Base-by-base conservation (phyloP, 177 flowering plant species). In the Vitis hybrid region DNA sequence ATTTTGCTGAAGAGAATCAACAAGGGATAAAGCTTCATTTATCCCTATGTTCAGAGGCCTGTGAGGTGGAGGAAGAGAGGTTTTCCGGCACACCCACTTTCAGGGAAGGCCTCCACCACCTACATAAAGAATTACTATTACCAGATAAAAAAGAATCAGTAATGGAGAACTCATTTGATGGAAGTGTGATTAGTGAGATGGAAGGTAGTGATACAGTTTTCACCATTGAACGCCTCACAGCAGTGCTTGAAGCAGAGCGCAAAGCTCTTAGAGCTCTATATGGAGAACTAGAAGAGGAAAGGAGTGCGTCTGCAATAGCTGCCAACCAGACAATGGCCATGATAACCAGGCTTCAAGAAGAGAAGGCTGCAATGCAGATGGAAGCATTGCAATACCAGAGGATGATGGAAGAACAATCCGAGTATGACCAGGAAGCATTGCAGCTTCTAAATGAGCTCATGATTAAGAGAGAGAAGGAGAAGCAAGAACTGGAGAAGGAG, bases 391-490 rank as follows among this genome's bases (percentile, higher is more conserved):
- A 93, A 63, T 91, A 93, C 76, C 97, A 90, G 77, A 79, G 98
- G 68, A 91, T 93, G 97, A 91, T 89, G 93, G 98, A 93, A 68
- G 97, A 91, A 75, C 97, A 93, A 73, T 77, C 93, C 12, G 97
- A 90, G 71, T 93, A 90, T 65, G 98, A 93, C 60, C 92, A 90
- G 70, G 98, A 93, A 78, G 97, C 97, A 3, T 72, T 93, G 77
- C 92, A 91, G 60, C 90, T 91, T 33, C 22, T 93, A 58, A 89
- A 91, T 74, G 97, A 91, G 70, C 86, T 93, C 9, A 86, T 93
- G 89, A 73, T 86, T 51, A 93, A 87, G 77, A 83, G 92, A 65
- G 98, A 93, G 73, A 91, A 76, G 75, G 97, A 93, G 79, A 93
- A 90, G 74, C 87, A 90, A 60, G 94, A 88, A 70, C 80, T 93